A percentile compares a stretch with the other conserved stretches of the same genome.
phyloP scores from a whole-genome alignment of 1,139 yeast genomes.

The Geotrichum klebahnii region DNA sequence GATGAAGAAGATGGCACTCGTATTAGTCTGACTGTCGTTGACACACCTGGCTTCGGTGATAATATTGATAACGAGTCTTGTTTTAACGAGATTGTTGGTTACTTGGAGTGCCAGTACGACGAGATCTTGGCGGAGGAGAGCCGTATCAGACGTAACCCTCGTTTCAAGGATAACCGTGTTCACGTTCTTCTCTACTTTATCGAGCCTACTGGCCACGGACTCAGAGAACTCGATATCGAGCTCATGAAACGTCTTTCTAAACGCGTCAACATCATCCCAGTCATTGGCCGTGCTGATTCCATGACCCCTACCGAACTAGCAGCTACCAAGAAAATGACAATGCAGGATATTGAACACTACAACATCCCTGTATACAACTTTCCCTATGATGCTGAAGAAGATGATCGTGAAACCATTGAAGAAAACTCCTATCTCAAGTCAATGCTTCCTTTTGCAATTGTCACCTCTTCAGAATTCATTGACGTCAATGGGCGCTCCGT shows the following conservation, averaged over 20 bases:
- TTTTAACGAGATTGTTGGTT: conserved; percentile 66
- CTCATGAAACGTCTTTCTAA: conserved; percentile 71
- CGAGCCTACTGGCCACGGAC: conserved; percentile 70
- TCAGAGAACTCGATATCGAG: conserved; percentile 64
- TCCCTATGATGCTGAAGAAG: conserved; percentile 64
- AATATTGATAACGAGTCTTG: conserved; percentile 61
- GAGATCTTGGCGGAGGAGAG: conserved; percentile 89
- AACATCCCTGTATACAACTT: conserved; percentile 81
- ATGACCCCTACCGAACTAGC: conserved; percentile 71
- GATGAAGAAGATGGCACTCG: conserved; percentile 35
- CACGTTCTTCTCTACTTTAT: conserved; percentile 67
- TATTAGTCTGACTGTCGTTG: conserved; percentile 52
- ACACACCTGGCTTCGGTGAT: conserved; percentile 83
- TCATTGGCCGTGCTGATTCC: conserved; percentile 79
- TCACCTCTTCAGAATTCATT: conserved; percentile 61
- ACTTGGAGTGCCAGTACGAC: conserved; percentile 82
- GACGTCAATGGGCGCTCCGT: conserved; percentile 62
- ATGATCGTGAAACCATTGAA: conserved; percentile 63
- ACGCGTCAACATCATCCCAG: conserved; percentile 81
- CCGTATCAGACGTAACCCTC: conserved; percentile 77
- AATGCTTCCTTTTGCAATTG: conserved; percentile 78
- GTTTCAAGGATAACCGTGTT: conserved; percentile 67
- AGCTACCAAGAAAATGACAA: conserved; percentile 57
- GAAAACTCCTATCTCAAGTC: conserved; percentile 71
- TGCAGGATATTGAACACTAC: conserved; percentile 71